phyloP scores from a whole-genome alignment of 2,329 filamentous ascomycete species.

The Colletotrichum simmondsii region DNA sequence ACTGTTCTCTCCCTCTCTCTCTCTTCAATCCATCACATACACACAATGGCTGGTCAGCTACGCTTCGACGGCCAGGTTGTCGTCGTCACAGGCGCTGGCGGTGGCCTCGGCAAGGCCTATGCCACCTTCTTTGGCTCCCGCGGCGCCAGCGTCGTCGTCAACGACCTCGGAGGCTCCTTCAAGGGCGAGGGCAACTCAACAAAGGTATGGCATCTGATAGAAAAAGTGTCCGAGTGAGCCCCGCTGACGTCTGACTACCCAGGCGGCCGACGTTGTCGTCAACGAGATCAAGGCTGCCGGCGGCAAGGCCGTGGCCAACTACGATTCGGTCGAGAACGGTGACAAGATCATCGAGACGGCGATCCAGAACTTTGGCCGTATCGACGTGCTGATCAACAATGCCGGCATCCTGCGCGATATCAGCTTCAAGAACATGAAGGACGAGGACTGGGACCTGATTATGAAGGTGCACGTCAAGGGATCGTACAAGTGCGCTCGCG shows the following conservation, averaged over 20 bases:
- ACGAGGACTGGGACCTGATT: conserved; percentile 96
- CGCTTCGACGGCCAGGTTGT: conserved; percentile 88
- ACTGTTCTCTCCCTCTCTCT: background rate
- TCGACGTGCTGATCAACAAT: conserved; percentile 98
- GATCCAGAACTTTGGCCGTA: conserved; percentile 82
- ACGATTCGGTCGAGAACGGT: conserved; percentile 92
- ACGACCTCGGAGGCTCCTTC: conserved; percentile 93
- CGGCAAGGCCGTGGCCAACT: conserved; percentile 97
- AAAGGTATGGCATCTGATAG: conserved; percentile 69
- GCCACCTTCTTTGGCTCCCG: conserved; percentile 92
- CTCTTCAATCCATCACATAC: conserved; percentile 38
- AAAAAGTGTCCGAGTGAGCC: background rate
- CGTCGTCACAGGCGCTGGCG: conserved; percentile 84
- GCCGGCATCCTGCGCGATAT: conserved; percentile 94
- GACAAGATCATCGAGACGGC: conserved; percentile 94
- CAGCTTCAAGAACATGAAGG: conserved; percentile 99
- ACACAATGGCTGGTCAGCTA: conserved; percentile 73
- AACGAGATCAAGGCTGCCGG: conserved; percentile 86
- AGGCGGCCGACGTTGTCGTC: conserved; percentile 87
- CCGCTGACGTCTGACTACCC: conserved; percentile 37
- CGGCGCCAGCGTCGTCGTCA: conserved; percentile 95
- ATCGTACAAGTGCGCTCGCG: conserved; percentile 93
- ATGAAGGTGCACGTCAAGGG: conserved; percentile 93
- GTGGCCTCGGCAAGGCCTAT: conserved; percentile 83
- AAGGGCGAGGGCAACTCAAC: conserved; percentile 90